Percentiles rank a stretch among this genome's conserved stretches.
Evolutionary conservation across 257 asterid species (phyloP).

Genomic region (Ehretia macrophylla): DNA sequence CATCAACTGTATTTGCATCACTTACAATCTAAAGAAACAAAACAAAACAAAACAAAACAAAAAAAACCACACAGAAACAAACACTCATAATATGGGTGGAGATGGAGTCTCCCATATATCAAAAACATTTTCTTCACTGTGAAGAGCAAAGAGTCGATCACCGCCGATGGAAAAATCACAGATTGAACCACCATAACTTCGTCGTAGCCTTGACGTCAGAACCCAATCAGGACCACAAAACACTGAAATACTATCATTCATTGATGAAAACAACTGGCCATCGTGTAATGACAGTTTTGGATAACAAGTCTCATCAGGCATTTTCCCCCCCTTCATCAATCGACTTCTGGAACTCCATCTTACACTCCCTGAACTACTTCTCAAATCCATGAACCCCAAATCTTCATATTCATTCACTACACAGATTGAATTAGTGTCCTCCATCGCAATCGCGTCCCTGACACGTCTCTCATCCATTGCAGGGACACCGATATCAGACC

Average conservation of each 20-base stretch:
- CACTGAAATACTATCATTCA: constrained; percentile 81
- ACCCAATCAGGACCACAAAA: constrained; percentile 89
- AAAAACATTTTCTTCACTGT: constrained; percentile 85
- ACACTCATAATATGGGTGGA: constrained; percentile 57
- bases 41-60: not conserved
- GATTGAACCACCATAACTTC: constrained; percentile 82
- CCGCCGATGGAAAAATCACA: constrained; percentile 93
- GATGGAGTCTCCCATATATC: constrained; percentile 82
- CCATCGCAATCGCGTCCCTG: constrained; percentile 88
- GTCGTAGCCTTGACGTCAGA: constrained; percentile 61
- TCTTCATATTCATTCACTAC: constrained; percentile 93
- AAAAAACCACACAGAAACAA: not conserved
- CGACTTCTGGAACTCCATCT: constrained; percentile 94
- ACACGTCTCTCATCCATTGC: constrained; percentile 65
- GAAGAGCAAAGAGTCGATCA: constrained; percentile 75
- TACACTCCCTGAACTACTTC: constrained; percentile 49
- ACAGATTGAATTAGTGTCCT: constrained; percentile 56
- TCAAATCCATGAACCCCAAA: constrained; percentile 84
- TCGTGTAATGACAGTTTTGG: constrained; percentile 79
- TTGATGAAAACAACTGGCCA: constrained; percentile 80
- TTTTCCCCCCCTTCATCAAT: constrained; percentile 73
- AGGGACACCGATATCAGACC: constrained; percentile 65
- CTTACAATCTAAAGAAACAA: too few relatives aligned
- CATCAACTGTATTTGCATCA: constrained; percentile 2
- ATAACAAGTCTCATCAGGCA: constrained; percentile 85